Conservation (phyloP, 2,329 filamentous ascomycete genomes). For the Colletotrichum sp. region DNA sequence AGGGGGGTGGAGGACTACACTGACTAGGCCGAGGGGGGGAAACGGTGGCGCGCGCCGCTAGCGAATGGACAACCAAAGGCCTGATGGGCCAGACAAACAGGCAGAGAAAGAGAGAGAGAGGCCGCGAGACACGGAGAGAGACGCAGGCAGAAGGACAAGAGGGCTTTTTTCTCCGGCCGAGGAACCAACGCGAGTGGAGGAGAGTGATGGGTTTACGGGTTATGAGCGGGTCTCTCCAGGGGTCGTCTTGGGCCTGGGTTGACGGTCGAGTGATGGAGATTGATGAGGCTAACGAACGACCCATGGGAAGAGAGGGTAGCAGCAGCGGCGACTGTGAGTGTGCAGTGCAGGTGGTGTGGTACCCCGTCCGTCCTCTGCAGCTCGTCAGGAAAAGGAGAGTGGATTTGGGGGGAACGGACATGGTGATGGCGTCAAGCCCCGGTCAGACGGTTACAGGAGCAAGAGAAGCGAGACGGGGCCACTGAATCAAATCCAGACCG, state of each 20-base stretch:
- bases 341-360: background rate
- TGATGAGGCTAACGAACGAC: background rate
- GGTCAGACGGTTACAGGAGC: background rate
- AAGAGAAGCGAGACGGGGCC: background rate
- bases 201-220: background rate
- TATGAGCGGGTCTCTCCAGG: background rate
- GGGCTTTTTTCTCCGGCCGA: background rate
- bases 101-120: background rate
- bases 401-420: background rate
- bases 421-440: constrained; percentile 11
- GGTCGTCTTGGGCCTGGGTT: background rate
- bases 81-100: background rate
- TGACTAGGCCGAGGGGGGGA: constrained; percentile 14
- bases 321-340: background rate
- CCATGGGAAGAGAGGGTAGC: background rate
- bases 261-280: background rate
- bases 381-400: background rate
- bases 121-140: background rate
- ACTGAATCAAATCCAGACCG: background rate
- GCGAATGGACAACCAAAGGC: background rate
- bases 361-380: background rate
- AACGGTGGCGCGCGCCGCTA: constrained; percentile 17
- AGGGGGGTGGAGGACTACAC: background rate
- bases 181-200: constrained; percentile 16
- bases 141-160: background rate